Evolutionary conservation across 177 flowering plant genomes (phyloP), one percentile per base, ranked within the genome.

Genomic region (Tripterygium wilfordii): DNA sequence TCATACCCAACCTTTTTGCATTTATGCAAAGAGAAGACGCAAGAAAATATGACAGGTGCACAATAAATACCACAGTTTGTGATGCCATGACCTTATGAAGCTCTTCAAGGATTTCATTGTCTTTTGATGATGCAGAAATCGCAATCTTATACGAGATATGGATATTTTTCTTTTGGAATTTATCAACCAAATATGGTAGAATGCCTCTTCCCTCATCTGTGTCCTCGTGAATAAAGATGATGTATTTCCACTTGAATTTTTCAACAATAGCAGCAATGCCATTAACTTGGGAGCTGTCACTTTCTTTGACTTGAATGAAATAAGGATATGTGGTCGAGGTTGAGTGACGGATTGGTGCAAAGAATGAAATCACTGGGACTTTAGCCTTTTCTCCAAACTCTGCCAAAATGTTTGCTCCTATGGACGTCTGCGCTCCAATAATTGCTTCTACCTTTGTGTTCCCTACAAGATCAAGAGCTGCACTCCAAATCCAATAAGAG

Each of bases 291-390:
- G 36, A 29, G 18, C 17, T 3, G 1, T 50, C 44, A 39, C 42
- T 59, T 19, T 51, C 32, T 5, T 36, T 21, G 1, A 48, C 14
- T 22, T 46, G 52, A 17, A 59, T 1, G 6, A 59, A 51, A 19
- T 27, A 60, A 14, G 53, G 55, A 20, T 43, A 25, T 18, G 22
- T 20, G 3, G 3, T 15, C 0, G 32, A 36, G 6, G 49, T 8
- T 1, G 15, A 38, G 10, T 49, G 23, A 23, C 53, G 44, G 17
- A 23, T 25, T 4, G 37, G 24, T 15, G 56, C 40, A 6, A 51
- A 20, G 17, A 53, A 35, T 7, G 71, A 61, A 23, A 66, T 31
- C 2, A 66, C 29, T 0, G 67, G 71, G 17, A 67, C 53, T 21
- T 24, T 21, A 20, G 63, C 56, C 42, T 58, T 41, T 20, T 30